Evolutionary conservation across 306 rosid species (phyloP), one percentile per base, ranked within the genome.

Genomic region (Hippophae rhamnoides): DNA sequence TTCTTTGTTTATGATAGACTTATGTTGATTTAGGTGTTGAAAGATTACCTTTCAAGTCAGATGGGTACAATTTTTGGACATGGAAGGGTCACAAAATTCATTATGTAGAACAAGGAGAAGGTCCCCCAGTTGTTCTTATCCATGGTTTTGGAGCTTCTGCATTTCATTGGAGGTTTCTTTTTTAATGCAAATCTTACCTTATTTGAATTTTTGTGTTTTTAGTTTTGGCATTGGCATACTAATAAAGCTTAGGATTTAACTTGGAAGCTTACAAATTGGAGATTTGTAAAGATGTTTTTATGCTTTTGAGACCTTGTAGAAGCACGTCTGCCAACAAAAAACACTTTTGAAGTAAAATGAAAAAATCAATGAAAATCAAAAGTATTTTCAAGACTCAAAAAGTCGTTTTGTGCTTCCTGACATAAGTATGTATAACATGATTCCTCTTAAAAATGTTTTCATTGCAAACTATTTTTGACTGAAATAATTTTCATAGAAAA

Each of bases 81-180:
- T 88, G 97, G 99, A 77, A 76, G 73, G 94, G 81, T 72, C 97
- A 84, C 69, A 86, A 82, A 56, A 86, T 92, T 64, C 99, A 92
- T 68, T 88, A 86, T 44, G 90, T 86, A n/a, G 97, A 81, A 58
- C 93, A 84, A 80, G 96, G 99, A 56, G 90, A 88, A 82, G 99
- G 96, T 61, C 71, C 86, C 66, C 86, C 96, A 5, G 56, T 88
- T 67, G 82, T 92, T 54, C 99, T 88, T 63, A 92, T 88, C 68
- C 96, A 86, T 77, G 97, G 99, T 47, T 88, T 88, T 78, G 99
- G 94, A 52, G 99, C 97, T 63, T 92, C 99, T 61, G 85, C 84
- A 13, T 93, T 74, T 70, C 95, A 93, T 61, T 88, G 99, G 99
- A 85, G 96, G 99, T 84, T 42, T 58, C 47, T 56, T 76, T 8